phyloP scores from a whole-genome alignment of 1,139 yeast species.

The Geotrichum macrosporum region DNA sequence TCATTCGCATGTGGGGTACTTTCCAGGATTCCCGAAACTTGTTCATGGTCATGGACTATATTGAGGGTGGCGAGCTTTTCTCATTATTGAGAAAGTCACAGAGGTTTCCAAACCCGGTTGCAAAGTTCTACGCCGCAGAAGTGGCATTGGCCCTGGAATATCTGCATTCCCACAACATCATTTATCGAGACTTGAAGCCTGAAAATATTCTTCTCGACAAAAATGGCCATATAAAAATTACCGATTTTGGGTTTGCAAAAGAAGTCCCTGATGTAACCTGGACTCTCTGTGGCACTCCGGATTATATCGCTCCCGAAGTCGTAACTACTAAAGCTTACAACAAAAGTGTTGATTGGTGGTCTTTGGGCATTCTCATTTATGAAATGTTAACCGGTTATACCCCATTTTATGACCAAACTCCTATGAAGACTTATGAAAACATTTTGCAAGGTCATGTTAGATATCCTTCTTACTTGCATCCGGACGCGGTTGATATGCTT shows the following conservation, averaged over 20 bases:
- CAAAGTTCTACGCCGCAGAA: conserved; percentile 95
- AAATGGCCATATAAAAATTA: conserved; percentile 88
- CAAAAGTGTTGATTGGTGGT: conserved; percentile 99
- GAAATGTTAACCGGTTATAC: conserved; percentile 99
- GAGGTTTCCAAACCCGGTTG: conserved; percentile 93
- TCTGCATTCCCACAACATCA: conserved; percentile 81
- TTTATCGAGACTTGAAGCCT: conserved; percentile 92
- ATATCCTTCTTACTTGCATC: conserved; percentile 81
- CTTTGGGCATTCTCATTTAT: conserved; percentile 84
- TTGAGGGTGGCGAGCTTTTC: conserved; percentile 94
- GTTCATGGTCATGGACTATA: conserved; percentile 96
- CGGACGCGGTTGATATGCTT: conserved; percentile 77
- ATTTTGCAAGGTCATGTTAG: conserved; percentile 79
- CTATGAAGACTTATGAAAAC: conserved; percentile 95
- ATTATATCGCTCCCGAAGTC: conserved; percentile 92
- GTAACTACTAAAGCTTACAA: conserved; percentile 94
- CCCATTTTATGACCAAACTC: conserved; percentile 93
- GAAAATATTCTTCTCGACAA: conserved; percentile 89
- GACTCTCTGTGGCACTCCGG: conserved; percentile 96
- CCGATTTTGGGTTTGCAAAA: conserved; percentile 95
- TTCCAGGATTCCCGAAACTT: conserved; percentile 83
- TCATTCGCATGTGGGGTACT: conserved; percentile 97
- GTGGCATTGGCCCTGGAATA: conserved; percentile 89
- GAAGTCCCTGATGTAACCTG: conserved; percentile 92
- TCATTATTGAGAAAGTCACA: conserved; percentile 83